A percentile compares a stretch with the other conserved stretches of the same genome.
phyloP scores from a whole-genome alignment of 352 stramenopile genomes.

The Lagenidium giganteum region DNA sequence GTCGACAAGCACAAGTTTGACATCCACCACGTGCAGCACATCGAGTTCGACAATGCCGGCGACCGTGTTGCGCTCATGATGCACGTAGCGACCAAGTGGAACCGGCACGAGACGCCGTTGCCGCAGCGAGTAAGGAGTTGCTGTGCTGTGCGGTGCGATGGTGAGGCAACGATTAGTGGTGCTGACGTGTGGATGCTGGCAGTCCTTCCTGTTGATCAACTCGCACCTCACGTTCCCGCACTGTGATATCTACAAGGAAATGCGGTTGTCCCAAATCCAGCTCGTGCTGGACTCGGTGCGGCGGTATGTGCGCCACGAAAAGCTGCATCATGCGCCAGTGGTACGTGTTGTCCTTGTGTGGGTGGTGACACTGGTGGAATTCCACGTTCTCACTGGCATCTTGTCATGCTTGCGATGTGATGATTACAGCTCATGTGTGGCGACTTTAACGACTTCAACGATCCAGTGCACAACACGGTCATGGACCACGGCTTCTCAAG shows the following conservation, averaged over 20 bases:
- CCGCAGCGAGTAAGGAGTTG: constrained; percentile 25
- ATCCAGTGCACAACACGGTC: constrained; percentile 59
- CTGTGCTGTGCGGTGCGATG: no score
- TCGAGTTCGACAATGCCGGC: constrained; percentile 47
- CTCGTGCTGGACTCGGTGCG: constrained; percentile 49
- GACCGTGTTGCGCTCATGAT: constrained; percentile 68
- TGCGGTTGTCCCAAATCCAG: constrained; percentile 63
- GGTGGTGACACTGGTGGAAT: no score
- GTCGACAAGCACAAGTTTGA: constrained; percentile 59
- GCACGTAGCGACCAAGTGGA: constrained; percentile 69
- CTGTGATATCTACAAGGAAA: constrained; percentile 51
- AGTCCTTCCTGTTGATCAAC: constrained; percentile 67
- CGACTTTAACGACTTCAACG: constrained; percentile 77
- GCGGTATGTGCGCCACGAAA: constrained; percentile 42
- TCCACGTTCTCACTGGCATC: not conserved
- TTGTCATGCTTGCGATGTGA: not conserved
- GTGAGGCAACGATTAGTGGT: no score
- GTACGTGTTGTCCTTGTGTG: constrained; percentile 15
- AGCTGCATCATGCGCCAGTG: constrained; percentile 50
- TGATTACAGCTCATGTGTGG: constrained; percentile 47
- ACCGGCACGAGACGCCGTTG: constrained; percentile 24
- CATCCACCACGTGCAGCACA: constrained; percentile 55
- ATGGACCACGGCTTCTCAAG: constrained; percentile 50
- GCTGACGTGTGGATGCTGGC: no score
- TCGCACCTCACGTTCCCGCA: constrained; percentile 75